Evolutionary conservation across 306 rosid genomes (phyloP).

Genomic region (Pterocarpus macrocarpus): DNA sequence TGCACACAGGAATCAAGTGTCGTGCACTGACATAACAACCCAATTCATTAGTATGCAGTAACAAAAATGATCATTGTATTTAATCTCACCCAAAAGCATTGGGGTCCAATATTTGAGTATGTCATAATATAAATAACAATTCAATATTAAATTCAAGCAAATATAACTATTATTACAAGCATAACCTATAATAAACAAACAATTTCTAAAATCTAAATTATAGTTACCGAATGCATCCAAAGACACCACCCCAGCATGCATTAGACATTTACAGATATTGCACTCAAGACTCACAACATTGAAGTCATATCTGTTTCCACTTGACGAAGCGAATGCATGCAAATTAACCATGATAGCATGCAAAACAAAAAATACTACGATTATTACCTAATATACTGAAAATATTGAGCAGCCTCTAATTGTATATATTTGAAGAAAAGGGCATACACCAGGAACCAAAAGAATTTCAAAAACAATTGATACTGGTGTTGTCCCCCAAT

Average conservation of each 20-base stretch:
- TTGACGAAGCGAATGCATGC: slow-evolving; percentile 13
- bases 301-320: slow-evolving; percentile 20
- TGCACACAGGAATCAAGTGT: neutral
- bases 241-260: slow-evolving; percentile 21
- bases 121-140: neutral
- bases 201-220: slow-evolving; percentile 11
- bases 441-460: slow-evolving; percentile 17
- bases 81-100: neutral
- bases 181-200: neutral
- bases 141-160: slow-evolving; percentile 6
- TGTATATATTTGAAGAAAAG: slow-evolving; percentile 14
- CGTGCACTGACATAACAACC: neutral
- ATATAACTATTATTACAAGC: neutral
- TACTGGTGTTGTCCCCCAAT: neutral
- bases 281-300: neutral
- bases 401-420: slow-evolving; percentile 9
- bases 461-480: slow-evolving; percentile 18
- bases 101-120: no score
- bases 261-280: slow-evolving; percentile 24
- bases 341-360: slow-evolving; percentile 18
- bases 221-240: neutral
- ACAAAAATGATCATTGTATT: neutral
- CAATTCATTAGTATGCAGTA: neutral
- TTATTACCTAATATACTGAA: slow-evolving; percentile 7
- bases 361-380: slow-evolving; percentile 15